Evolutionary conservation across 305 asterid genomes (phyloP).

Genomic region (Ilex paraguariensis): DNA sequence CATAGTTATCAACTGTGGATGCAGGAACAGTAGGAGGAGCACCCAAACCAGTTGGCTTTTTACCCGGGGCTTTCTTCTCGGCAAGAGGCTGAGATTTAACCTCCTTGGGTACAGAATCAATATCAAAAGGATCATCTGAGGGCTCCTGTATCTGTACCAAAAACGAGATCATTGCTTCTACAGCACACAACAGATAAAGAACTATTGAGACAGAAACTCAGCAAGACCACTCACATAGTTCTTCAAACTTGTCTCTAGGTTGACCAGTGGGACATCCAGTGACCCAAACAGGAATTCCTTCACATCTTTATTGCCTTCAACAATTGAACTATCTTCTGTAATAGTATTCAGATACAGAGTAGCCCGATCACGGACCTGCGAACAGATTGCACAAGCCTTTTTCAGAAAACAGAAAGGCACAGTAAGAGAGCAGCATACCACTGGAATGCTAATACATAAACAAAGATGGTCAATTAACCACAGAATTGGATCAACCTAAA

Average conservation of each 20-base stretch:
- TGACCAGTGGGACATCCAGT: slow-evolving; percentile 68
- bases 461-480: no score
- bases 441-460: no score
- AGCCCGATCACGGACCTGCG: slow-evolving; percentile 96
- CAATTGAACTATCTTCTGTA: slow-evolving; percentile 81
- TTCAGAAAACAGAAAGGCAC: slow-evolving; percentile 10
- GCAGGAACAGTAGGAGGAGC: slow-evolving; percentile 66
- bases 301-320: slow-evolving; percentile 74
- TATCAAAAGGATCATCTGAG: slow-evolving; percentile 75
- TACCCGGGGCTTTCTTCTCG: slow-evolving; percentile 83
- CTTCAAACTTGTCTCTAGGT: slow-evolving; percentile 82
- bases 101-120: slow-evolving; percentile 74
- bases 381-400: slow-evolving; percentile 9
- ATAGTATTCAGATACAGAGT: slow-evolving; percentile 87
- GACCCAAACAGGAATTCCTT: slow-evolving; percentile 88
- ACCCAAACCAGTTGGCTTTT: slow-evolving; percentile 71
- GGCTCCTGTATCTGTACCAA: slow-evolving; percentile 37
- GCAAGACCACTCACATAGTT: slow-evolving; percentile 52
- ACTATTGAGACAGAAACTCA: background rate
- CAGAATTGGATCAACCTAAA: no score
- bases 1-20: slow-evolving; percentile 69
- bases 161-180: no score
- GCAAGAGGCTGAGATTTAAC: slow-evolving; percentile 82
- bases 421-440: no score
- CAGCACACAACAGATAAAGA: no score